Conservation (phyloP, 805 yeast species). For the Candida manassasensis region DNA sequence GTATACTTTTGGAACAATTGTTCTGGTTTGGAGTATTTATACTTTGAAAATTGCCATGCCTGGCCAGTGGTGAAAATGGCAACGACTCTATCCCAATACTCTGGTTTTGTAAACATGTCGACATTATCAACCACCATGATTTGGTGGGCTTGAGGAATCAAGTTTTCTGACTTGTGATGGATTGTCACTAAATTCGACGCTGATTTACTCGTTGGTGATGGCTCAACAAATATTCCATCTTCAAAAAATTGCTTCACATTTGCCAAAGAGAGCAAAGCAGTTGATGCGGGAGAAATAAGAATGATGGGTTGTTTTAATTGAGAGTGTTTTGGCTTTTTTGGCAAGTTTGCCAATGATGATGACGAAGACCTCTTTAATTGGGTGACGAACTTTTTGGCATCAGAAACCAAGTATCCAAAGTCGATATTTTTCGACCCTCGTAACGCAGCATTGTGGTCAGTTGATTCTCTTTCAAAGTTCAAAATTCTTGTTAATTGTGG, state of each 20-base stretch:
- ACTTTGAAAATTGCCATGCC: conserved; percentile 90
- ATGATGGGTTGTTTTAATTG: conserved; percentile 36
- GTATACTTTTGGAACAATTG: conserved; percentile 74
- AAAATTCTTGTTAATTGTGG: conserved; percentile 47
- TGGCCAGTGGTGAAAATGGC: conserved; percentile 97
- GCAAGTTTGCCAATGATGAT: conserved; percentile 7
- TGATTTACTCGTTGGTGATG: conserved; percentile 35
- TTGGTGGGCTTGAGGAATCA: conserved; percentile 49
- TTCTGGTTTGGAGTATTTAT: conserved; percentile 79
- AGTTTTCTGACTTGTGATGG: conserved; percentile 49
- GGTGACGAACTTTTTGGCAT: conserved; percentile 55
- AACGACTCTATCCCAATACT: conserved; percentile 96
- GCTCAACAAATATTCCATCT: conserved; percentile 62
- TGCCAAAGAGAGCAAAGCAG: conserved; percentile 35
- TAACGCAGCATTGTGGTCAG: conserved; percentile 56
- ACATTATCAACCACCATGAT: conserved; percentile 85
- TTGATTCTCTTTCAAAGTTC: conserved; percentile 44
- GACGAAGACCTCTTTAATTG: conserved; percentile 37
- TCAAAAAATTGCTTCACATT: conserved; percentile 51
- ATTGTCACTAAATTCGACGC: conserved; percentile 43
- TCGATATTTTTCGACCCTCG: conserved; percentile 66
- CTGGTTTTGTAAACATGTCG: conserved; percentile 79
- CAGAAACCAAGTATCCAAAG: conserved; percentile 64
- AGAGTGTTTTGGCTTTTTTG: conserved; percentile 6
- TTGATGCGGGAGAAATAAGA: conserved; percentile 42